Base-by-base conservation (phyloP, 805 yeast species). In the Schizosaccharomyces lindneri region DNA sequence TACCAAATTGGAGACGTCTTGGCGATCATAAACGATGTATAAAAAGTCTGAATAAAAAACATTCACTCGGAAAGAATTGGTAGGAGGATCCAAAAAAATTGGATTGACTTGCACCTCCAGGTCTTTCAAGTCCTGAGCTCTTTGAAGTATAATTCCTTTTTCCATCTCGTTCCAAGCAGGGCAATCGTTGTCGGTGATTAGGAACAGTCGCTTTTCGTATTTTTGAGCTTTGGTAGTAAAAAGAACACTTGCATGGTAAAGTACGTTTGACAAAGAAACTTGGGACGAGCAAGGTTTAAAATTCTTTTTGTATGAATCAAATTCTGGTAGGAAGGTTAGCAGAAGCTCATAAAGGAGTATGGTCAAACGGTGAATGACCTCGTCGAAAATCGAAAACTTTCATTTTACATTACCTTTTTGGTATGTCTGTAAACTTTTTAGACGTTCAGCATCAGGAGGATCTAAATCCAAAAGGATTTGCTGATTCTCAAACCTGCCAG, bases 181-280 rank as follows among this genome's bases (percentile, higher is more conserved):
- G 59, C 71, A 71, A 65, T 84, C 93, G 68, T 83, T 81, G 68
- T 83, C 84, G 0, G 95, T 86, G 67, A 88, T 79, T 68, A 87
- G 72, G 65, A 87, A 78, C 2, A 86, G 71, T 66, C 84, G 81
- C 65, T 78, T 79, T 24, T 29, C 57, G 21, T 19, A 24, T 17
- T 51, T 51, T 24, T 51, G 27, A 57, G 27, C 39, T 7, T 24
- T 57, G 27, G 48, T 39, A 2, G 60, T 57, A 15, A 36, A 36
- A 4, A 57, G 19, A 21, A 39, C 43, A 39, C 29, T 29, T 6
- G 29, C 27, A 84, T 81, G 63, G 81, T 83, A 61, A 80, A 82
- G 62, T 80, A 77, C 7, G 83, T 71, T 27, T 74, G 73, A 43
- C 74, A 74, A 57, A 87, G 73, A 7, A 82, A 74, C 6, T 70